phyloP scores from a whole-genome alignment of 345 rosid species.

The Bruguiera sexangula region DNA sequence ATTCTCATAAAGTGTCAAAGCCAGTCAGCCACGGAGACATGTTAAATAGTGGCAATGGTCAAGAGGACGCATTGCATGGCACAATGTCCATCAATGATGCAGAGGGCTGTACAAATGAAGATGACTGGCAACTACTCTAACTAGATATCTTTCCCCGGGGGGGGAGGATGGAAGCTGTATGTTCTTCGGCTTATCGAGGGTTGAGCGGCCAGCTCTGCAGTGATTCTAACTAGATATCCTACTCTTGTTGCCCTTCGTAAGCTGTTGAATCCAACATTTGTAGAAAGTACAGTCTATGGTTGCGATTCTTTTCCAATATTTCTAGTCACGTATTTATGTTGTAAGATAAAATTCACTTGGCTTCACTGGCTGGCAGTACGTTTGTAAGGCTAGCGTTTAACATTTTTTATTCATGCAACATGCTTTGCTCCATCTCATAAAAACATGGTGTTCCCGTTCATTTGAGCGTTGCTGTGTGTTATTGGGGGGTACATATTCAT shows the following conservation, averaged over 20 bases:
- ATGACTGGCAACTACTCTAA: conserved; percentile 70
- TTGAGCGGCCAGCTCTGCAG: not conserved
- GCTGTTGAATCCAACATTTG: conserved; percentile 6
- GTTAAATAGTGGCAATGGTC: conserved; percentile 14
- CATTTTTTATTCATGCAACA: too few species aligned
- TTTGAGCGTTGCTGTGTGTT: too few species aligned
- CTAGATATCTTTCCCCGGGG: not conserved
- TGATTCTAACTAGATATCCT: not conserved
- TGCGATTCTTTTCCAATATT: conserved; percentile 8
- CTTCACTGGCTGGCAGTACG: not conserved
- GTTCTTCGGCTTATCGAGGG: not conserved
- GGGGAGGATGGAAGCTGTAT: not conserved
- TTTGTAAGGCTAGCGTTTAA: too few species aligned
- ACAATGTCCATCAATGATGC: conserved; percentile 14
- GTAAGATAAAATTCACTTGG: not conserved
- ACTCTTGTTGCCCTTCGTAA: not conserved
- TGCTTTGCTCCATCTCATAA: too few species aligned
- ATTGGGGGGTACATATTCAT: too few species aligned
- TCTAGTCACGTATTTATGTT: not conserved
- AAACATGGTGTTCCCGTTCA: too few species aligned
- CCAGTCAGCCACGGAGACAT: conserved; percentile 19
- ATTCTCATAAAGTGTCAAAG: conserved; percentile 17
- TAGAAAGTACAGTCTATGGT: conserved; percentile 5
- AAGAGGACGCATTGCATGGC: conserved; percentile 31
- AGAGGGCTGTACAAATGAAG: conserved; percentile 38